Evolutionary conservation across 2,329 filamentous ascomycete species (phyloP).

Genomic region (Microsporum ferrugineum): DNA sequence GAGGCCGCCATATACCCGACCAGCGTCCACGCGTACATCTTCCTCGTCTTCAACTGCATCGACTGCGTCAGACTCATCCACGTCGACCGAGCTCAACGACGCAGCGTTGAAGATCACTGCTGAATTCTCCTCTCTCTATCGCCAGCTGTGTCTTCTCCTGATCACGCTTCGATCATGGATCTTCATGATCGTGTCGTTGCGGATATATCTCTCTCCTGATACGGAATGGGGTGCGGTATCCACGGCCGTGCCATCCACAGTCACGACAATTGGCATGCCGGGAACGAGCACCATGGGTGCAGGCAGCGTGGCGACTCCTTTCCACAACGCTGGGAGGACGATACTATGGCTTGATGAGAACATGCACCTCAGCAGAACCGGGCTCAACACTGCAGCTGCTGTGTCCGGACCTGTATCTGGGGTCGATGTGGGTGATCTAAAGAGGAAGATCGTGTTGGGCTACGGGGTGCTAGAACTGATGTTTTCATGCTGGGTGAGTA

Average conservation of each 20-base stretch:
- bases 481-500: conserved; percentile 70
- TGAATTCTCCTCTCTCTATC: conserved; percentile 24
- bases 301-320: conserved; percentile 6
- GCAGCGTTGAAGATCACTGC: conserved; percentile 10
- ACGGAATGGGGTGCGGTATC: conserved; percentile 16
- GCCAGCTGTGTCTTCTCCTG: conserved; percentile 29
- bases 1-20: neutral
- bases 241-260: neutral
- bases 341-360: neutral
- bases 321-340: neutral
- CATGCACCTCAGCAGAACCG: neutral
- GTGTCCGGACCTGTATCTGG: neutral
- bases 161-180: conserved; percentile 26
- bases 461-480: conserved; percentile 76
- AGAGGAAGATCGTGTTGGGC: conserved; percentile 75
- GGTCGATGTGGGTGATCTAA: conserved; percentile 50
- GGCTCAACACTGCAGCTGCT: neutral
- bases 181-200: conserved; percentile 29
- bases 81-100: neutral
- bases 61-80: neutral
- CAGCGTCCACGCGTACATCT: neutral
- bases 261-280: conserved; percentile 10
- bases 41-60: neutral
- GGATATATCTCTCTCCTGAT: conserved; percentile 27
- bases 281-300: neutral